phyloP scores from a whole-genome alignment of 2,329 filamentous ascomycete species.

The Daldinia sp. region DNA sequence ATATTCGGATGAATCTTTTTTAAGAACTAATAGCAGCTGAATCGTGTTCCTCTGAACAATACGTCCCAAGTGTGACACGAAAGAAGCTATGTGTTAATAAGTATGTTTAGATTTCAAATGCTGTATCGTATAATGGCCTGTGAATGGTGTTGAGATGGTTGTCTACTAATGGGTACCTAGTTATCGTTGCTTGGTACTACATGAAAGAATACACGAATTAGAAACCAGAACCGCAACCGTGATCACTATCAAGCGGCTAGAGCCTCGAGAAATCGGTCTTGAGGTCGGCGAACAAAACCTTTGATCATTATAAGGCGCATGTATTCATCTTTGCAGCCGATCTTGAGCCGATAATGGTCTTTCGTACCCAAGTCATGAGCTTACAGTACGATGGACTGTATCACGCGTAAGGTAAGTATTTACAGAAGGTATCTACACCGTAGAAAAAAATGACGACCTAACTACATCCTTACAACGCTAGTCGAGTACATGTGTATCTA shows the following conservation, averaged over 20 bases:
- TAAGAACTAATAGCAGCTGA: neutral
- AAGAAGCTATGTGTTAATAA: neutral
- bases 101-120: neutral
- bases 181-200: neutral
- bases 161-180: conserved; percentile 7
- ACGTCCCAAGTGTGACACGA: neutral
- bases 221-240: conserved; percentile 9
- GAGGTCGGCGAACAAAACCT: conserved; percentile 27
- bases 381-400: conserved; percentile 29
- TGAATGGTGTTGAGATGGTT: conserved; percentile 16
- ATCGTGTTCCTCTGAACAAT: neutral
- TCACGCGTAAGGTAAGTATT: neutral
- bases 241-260: conserved; percentile 16
- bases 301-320: neutral
- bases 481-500: neutral
- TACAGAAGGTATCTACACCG: neutral
- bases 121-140: conserved; percentile 3
- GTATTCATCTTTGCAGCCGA: neutral
- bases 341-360: conserved; percentile 6
- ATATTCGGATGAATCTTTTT: neutral
- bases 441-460: too few species aligned
- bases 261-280: conserved; percentile 6
- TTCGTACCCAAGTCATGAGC: neutral
- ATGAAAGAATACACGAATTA: conserved; percentile 15
- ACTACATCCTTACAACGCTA: too few species aligned